phyloP scores from a whole-genome alignment of 345 rosid genomes.

The Lepidium aucheri region DNA sequence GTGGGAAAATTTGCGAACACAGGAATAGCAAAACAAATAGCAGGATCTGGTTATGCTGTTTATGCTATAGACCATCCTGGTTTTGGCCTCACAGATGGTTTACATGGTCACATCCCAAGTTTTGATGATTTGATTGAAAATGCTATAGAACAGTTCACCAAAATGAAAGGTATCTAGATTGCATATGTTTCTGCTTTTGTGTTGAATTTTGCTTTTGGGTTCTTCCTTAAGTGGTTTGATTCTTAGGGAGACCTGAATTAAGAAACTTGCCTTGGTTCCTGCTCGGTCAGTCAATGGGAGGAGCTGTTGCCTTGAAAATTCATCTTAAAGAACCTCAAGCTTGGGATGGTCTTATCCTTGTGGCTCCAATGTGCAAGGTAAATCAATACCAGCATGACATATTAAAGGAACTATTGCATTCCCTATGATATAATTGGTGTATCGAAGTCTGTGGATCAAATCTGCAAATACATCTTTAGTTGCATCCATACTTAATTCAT shows the following conservation, averaged over 20 bases:
- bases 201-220: not conserved
- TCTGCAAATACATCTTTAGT: not conserved
- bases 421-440: not conserved
- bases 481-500: not conserved
- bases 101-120: conserved; percentile 76
- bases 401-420: not conserved
- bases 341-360: conserved; percentile 90
- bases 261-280: conserved; percentile 65
- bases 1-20: not conserved
- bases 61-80: conserved; percentile 95
- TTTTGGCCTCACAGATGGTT: conserved; percentile 85
- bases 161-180: conserved; percentile 60
- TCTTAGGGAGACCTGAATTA: conserved; percentile 59
- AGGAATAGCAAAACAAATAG: conserved; percentile 78
- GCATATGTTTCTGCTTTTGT: not conserved
- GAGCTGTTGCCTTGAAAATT: conserved; percentile 79
- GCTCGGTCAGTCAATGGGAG: conserved; percentile 97
- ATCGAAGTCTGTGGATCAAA: not conserved
- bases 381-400: conserved; percentile 3
- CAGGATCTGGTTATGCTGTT: conserved; percentile 62
- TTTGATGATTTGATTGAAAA: conserved; percentile 69
- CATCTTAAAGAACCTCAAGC: conserved; percentile 67
- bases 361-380: conserved; percentile 98
- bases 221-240: conserved; percentile 4
- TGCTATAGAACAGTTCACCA: conserved; percentile 58